Percentiles rank a stretch among this genome's conserved stretches.
Evolutionary conservation across 257 asterid species (phyloP).

Genomic region (Salvia miltiorrhiza): DNA sequence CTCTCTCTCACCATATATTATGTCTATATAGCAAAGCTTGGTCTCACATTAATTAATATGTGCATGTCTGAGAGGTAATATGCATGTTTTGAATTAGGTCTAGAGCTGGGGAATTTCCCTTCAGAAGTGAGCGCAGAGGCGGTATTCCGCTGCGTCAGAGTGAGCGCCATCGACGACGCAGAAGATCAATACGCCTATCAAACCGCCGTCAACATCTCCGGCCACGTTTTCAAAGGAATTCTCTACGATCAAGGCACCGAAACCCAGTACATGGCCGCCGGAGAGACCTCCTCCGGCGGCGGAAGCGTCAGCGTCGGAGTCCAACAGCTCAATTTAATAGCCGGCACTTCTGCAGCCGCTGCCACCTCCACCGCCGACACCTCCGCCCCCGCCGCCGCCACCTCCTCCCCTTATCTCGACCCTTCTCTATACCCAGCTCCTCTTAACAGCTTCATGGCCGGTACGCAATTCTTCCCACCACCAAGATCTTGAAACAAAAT

Average conservation of each 20-base stretch:
- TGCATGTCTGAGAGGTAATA: background rate
- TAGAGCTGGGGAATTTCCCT: slow-evolving; percentile 80
- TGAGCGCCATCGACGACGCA: slow-evolving; percentile 63
- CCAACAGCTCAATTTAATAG: slow-evolving; percentile 58
- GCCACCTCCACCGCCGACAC: slow-evolving; percentile 32
- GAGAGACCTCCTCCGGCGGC: slow-evolving; percentile 76
- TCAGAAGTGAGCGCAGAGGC: slow-evolving; percentile 76
- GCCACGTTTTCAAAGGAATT: slow-evolving; percentile 90
- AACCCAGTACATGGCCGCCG: slow-evolving; percentile 60
- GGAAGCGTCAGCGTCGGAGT: slow-evolving; percentile 64
- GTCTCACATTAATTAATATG: background rate
- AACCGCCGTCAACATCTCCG: slow-evolving; percentile 83
- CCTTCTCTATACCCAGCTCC: slow-evolving; percentile 69
- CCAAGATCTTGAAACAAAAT: slow-evolving; percentile 53
- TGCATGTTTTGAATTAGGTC: slow-evolving; percentile 39
- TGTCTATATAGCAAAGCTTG: background rate
- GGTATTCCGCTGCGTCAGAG: slow-evolving; percentile 82
- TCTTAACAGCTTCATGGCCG: slow-evolving; percentile 71
- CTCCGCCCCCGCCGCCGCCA: slow-evolving; percentile 18
- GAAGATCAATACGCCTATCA: slow-evolving; percentile 88
- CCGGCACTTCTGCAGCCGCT: slow-evolving; percentile 41
- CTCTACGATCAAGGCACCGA: slow-evolving; percentile 90
- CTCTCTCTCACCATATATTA: background rate
- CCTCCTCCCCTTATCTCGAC: slow-evolving; percentile 51
- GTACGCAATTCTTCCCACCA: slow-evolving; percentile 99